Base-by-base conservation (phyloP, 2,329 filamentous ascomycete genomes). In the Gaeumannomyces tritici region DNA sequence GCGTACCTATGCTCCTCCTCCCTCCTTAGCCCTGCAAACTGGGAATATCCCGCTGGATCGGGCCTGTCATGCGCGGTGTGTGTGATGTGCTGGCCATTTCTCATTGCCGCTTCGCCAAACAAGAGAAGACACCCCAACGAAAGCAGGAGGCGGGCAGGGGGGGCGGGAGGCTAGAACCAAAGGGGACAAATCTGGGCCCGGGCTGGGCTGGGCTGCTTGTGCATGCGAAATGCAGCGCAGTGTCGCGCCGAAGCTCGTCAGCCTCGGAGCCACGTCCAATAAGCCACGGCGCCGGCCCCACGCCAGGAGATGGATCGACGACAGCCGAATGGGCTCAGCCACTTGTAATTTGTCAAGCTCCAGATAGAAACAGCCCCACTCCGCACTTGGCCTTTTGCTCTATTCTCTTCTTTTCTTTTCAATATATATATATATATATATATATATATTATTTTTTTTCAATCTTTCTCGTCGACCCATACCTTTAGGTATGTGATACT, bases 391-490 rank as follows among this genome's bases (percentile, higher is more conserved):
- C 57, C 33, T 56, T 60, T 28, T 42, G 15, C 35, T 42, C 12
- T 5, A 13, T 55, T 62, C 21, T 62, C 63, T 63, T 47, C 12
- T 11, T 33, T 33, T 33, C 31, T 9, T 33, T 31, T 31, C 9
- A 4, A 55, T 64, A n/a, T n/a, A n/a, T n/a, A n/a, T n/a, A n/a
- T n/a, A n/a, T n/a, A n/a, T n/a, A n/a, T n/a, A n/a, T n/a, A n/a
- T n/a, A n/a, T n/a, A n/a, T n/a, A n/a, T n/a, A n/a, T 59, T 55
- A 58, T 63, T 65, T 61, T 58, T 18, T 64, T 62, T 47, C 31
- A 61, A 59, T 64, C 56, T 12, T 31, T 9, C 29, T 31, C 29
- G 29, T 31, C 29, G 4, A 4, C 9, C 29, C 7, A 15, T 13
- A 35, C 8, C 11, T 58, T 62, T 60, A 55, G 54, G 63, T 63